Evolutionary conservation across 768 basidiomycete species (phyloP), one percentile per base, ranked within the genome.

Genomic region (Russula dissimulans): DNA sequence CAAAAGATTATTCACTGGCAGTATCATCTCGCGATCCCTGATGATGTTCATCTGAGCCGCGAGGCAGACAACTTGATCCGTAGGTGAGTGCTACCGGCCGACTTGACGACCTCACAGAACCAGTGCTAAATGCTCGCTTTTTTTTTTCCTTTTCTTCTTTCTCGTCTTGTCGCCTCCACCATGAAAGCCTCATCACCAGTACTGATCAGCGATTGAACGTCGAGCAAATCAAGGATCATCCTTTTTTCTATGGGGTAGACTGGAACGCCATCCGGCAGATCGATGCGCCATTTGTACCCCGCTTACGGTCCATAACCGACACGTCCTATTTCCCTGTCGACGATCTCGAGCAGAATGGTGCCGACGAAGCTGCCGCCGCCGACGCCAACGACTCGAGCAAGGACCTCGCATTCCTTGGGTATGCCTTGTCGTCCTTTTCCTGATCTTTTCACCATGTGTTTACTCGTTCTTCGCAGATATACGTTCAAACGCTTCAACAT

Each of bases 281-380:
- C 62, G 93, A 95, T 68, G 83, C 94, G 4, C 97, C 95, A 5
- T 98, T 97, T 72, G 86, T 99, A n/a, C 95, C 97, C 18, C 90
- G 92, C 59, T 78, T 98, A 36, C 83, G 88, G 43, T 94, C 90
- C 8, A 89, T 95, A 69, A 95, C 93, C 39, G 95, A 97, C 66
- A 97, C 95, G 1, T 94, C 92, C n/a, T 97, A 97, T 76, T 97
- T 97, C 81, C 95, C 95, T 1, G 94, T 89, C 2, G 93, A 97
- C 61, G 92, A 95, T 66, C 79, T 95, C 56, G 91, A 95, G 58
- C 89, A 93, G 73, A 34, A 5, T 54, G 86, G 72, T 12, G 74
- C 78, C 0, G 81, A 82, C 34, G 74, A 78, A 55, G 76, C 77
- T 9, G 70, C 69, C 4, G 72, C 69, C 15, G 72, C 69, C 11